These are phyloP conservation scores for Debaryomyces hansenii DNA, from an alignment of 805 yeast species.

Conservation along the genomic window DNA sequence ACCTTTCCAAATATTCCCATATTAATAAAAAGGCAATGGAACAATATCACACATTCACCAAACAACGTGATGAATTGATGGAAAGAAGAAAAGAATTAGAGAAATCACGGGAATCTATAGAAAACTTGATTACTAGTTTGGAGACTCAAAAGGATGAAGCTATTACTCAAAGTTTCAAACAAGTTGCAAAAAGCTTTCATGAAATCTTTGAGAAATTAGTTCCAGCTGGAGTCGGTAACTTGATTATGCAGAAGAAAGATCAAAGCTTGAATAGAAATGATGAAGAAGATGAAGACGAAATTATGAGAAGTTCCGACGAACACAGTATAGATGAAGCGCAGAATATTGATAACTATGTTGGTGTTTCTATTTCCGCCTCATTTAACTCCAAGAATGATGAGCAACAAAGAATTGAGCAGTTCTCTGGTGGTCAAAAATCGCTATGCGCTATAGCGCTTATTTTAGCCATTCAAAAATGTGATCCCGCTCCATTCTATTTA, in stretches of 20 bases:
- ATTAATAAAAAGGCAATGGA: conserved; percentile 90
- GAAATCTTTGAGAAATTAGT: conserved; percentile 78
- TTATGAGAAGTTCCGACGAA: conserved; percentile 16
- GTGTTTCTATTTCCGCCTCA: conserved; percentile 84
- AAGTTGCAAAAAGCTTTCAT: conserved; percentile 71
- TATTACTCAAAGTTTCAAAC: conserved; percentile 71
- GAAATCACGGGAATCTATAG: conserved; percentile 69
- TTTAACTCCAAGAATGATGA: conserved; percentile 85
- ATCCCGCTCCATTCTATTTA: conserved; percentile 95
- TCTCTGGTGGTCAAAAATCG: conserved; percentile 96
- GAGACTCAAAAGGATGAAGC: conserved; percentile 82
- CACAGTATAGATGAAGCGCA: conserved; percentile 8
- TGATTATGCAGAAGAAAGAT: conserved; percentile 59
- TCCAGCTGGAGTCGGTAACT: conserved; percentile 76
- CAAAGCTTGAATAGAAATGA: background rate
- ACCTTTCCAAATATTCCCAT: conserved; percentile 64
- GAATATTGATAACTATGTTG: conserved; percentile 60
- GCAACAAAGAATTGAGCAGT: conserved; percentile 83
- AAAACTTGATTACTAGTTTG: conserved; percentile 64
- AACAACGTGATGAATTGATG: conserved; percentile 66
- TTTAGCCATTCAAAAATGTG: conserved; percentile 90
- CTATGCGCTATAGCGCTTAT: conserved; percentile 94
- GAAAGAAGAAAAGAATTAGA: conserved; percentile 68
- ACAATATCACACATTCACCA: conserved; percentile 70
- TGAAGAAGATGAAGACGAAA: conserved; percentile 9